These are phyloP conservation scores for Pseudozyma thailandica DNA, from an alignment of 1,284 basidiomycete species.

Conservation along the genomic window DNA sequence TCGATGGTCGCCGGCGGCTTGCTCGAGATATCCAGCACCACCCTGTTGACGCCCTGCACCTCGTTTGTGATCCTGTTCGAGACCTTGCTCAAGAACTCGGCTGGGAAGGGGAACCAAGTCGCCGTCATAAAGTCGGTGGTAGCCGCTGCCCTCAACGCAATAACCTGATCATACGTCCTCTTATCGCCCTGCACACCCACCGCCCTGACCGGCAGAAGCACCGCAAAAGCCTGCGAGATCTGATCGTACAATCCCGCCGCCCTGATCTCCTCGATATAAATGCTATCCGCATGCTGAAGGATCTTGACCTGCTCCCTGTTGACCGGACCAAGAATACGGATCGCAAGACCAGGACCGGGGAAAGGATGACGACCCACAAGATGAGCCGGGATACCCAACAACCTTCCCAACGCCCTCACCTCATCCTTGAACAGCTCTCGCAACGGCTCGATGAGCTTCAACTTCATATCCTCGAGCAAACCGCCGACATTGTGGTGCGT, in stretches of 20 bases:
- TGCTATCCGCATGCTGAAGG: conserved; percentile 92
- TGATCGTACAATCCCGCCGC: conserved; percentile 90
- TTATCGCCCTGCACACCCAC: conserved; percentile 98
- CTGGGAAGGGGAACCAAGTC: conserved; percentile 82
- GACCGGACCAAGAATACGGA: conserved; percentile 95
- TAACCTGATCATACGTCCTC: conserved; percentile 94
- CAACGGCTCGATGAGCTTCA: conserved; percentile 97
- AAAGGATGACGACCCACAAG: conserved; percentile 98
- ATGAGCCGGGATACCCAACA: conserved; percentile 89
- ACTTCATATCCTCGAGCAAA: conserved; percentile 95
- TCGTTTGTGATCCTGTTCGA: conserved; percentile 99
- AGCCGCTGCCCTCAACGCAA: conserved; percentile 65
- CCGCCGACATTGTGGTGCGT: conserved; percentile 99
- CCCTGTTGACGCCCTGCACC: conserved; percentile 79
- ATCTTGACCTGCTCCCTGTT: conserved; percentile 91
- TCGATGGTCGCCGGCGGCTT: conserved; percentile 87
- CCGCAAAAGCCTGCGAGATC: conserved; percentile 97
- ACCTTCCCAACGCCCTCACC: conserved; percentile 88
- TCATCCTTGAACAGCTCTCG: conserved; percentile 99
- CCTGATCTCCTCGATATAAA: conserved; percentile 98
- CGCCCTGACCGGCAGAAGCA: conserved; percentile 93
- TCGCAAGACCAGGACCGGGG: conserved; percentile 98
- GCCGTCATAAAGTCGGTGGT: conserved; percentile 68
- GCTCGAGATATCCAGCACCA: conserved; percentile 83
- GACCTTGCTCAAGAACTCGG: conserved; percentile 87